phyloP scores from a whole-genome alignment of 75 land plant species.

The Cupressus sempervirens region DNA sequence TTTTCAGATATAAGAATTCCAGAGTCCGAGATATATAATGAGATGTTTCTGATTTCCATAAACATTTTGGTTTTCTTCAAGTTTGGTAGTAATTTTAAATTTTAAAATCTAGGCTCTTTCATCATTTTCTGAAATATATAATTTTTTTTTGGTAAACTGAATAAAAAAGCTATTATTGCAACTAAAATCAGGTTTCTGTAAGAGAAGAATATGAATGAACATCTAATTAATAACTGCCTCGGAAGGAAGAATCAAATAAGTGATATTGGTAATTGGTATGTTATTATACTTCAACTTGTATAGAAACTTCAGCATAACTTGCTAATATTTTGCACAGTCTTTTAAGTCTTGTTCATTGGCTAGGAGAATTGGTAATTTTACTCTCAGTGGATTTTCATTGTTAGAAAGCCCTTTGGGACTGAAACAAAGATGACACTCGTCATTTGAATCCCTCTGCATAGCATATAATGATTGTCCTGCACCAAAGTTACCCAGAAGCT shows the following conservation, averaged over 20 bases:
- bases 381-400: background rate
- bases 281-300: background rate
- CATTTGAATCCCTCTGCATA: conserved; percentile 8
- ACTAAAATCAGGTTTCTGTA: background rate
- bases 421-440: background rate
- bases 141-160: background rate
- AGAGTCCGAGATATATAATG: too few relatives aligned
- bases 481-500: conserved; percentile 38
- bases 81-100: too few relatives aligned
- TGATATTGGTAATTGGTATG: background rate
- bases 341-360: conserved; percentile 4
- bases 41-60: too few relatives aligned
- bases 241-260: background rate
- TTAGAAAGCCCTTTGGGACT: background rate
- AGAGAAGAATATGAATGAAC: background rate
- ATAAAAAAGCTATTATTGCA: background rate
- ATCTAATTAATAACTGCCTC: background rate
- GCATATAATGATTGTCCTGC: conserved; percentile 35
- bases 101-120: too few relatives aligned
- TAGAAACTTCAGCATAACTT: background rate
- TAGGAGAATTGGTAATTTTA: conserved; percentile 6
- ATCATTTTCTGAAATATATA: too few relatives aligned
- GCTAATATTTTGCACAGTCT: background rate
- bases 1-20: too few relatives aligned
- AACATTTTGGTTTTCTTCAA: too few relatives aligned